Evolutionary conservation across 768 basidiomycete genomes (phyloP), one percentile per base, ranked within the genome.

Genomic region (Pisolithus albus): DNA sequence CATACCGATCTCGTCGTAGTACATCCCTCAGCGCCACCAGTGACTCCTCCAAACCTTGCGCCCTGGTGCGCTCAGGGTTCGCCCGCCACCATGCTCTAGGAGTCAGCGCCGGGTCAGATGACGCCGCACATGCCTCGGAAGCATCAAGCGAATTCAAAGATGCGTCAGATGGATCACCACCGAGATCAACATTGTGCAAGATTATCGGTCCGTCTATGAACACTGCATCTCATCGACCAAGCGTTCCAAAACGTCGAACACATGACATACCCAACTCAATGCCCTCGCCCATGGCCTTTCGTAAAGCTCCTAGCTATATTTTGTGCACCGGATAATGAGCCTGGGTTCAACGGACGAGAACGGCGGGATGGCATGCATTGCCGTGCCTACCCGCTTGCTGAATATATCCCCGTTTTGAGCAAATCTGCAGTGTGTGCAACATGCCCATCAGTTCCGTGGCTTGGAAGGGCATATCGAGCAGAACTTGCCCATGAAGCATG

Each of bases 61-160:
- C 73, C 34, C 73, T 66, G 28, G 77, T 80, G 44, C 76, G 74
- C 7, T 79, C 78, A 7, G 68, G 64, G 52, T 83, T 78, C 5
- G 72, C 60, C 51, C 69, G 79, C 81, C 82, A 92, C 90, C 90
- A 92, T 4, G 73, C 85, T 50, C 88, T 74, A 4, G 86, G 79
- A 6, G 71, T 75, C 24, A 78, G 65, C 19, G 78, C 65, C 4
- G 80, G 81, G 58, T 86, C 81, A 16, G 70, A 68, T 24, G 58
- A 52, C 16, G 63, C 58, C 13, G 59, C 43, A 9, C 61, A 55
- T 15, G 56, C 63, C 48, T 74, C 78, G 5, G 65, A 56, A n/a
- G 73, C 73, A 21, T 73, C 77, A 11, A 76, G 54, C 9, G 71
- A 66, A 45, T 26, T 45, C 43, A 45, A 18, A 28, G 43, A 45